Conservation (phyloP, 352 stramenopile genomes). For the Phytopythium aichiense region DNA sequence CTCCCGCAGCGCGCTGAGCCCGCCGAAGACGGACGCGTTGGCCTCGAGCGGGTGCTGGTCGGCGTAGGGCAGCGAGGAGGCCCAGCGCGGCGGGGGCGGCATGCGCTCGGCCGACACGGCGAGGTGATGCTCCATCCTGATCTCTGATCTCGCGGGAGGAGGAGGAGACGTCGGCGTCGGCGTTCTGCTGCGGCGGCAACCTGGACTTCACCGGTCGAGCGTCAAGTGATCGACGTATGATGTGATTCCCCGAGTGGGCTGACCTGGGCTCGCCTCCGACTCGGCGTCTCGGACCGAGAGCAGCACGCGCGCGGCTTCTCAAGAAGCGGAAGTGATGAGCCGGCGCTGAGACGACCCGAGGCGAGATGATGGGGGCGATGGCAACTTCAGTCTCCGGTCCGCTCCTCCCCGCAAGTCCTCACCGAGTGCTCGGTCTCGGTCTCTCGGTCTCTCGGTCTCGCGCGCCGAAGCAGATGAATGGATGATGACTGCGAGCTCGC, state of each 20-base stretch:
- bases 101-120: background rate
- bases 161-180: background rate
- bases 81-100: background rate
- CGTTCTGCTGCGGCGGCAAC: too few relatives aligned
- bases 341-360: background rate
- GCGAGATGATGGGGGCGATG: background rate
- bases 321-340: conserved; percentile 4
- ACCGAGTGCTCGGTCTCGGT: background rate
- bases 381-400: background rate
- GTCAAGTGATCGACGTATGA: conserved; percentile 4
- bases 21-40: conserved; percentile 4
- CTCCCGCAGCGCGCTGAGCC: conserved; percentile 8
- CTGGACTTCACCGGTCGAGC: conserved; percentile 4
- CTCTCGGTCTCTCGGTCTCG: background rate
- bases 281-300: background rate
- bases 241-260: conserved; percentile 5
- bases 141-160: background rate
- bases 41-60: conserved; percentile 6
- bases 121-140: conserved; percentile 4
- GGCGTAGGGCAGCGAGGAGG: conserved; percentile 3
- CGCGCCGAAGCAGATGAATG: background rate
- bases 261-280: background rate
- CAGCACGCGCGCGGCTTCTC: background rate
- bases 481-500: conserved; percentile 2
- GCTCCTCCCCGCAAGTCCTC: too few relatives aligned